Conservation (phyloP, 192 early-diverging fungal genomes). For the Phlyctochytrium planicorne region DNA sequence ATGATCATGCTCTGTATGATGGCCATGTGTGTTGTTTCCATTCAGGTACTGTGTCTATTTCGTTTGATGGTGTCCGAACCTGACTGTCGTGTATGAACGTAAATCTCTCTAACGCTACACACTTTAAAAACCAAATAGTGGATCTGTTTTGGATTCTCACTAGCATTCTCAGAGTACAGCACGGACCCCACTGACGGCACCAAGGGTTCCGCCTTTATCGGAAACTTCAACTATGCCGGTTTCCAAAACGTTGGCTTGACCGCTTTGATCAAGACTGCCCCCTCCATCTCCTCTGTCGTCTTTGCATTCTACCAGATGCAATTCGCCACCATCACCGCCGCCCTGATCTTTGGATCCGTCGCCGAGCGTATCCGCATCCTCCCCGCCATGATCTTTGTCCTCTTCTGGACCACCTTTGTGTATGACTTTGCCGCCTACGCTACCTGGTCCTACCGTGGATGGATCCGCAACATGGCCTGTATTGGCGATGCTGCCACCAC, state of each 20-base stretch:
- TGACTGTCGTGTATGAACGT: too few relatives aligned
- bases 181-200: slow-evolving; percentile 14
- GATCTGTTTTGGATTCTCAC: slow-evolving; percentile 79
- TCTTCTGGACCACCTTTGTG: slow-evolving; percentile 77
- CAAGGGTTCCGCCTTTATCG: slow-evolving; percentile 58
- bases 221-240: slow-evolving; percentile 75
- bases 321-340: slow-evolving; percentile 89
- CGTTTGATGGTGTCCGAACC: too few relatives aligned
- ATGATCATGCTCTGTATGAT: slow-evolving; percentile 74
- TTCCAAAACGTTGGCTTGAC: slow-evolving; percentile 58
- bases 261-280: slow-evolving; percentile 45
- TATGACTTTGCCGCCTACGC: slow-evolving; percentile 89
- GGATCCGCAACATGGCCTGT: slow-evolving; percentile 57
- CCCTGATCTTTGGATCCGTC: slow-evolving; percentile 80
- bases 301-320: slow-evolving; percentile 84
- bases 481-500: slow-evolving; percentile 6
- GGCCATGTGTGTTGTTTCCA: slow-evolving; percentile 78
- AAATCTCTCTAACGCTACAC: slow-evolving; percentile 47
- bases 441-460: slow-evolving; percentile 81
- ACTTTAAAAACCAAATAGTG: slow-evolving; percentile 40
- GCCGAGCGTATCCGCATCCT: slow-evolving; percentile 85
- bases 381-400: slow-evolving; percentile 82
- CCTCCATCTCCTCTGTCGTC: slow-evolving; percentile 73
- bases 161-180: slow-evolving; percentile 65
- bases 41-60: slow-evolving; percentile 71